Percentiles rank a stretch among this genome's conserved stretches.
Evolutionary conservation across 192 early-diverging fungal genomes (phyloP).

Genomic region (Geranomyces michiganensis): DNA sequence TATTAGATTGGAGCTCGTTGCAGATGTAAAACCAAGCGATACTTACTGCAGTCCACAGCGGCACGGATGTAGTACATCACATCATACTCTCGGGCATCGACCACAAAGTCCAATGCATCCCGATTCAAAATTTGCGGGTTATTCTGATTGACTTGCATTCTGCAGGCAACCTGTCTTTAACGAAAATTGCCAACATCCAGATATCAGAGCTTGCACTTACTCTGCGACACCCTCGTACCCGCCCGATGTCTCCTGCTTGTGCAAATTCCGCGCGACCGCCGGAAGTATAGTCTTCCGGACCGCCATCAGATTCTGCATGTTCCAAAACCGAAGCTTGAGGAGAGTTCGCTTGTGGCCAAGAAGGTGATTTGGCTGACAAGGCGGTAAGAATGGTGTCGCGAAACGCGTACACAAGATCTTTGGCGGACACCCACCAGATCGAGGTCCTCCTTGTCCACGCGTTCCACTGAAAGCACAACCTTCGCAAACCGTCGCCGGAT

Average conservation of each 20-base stretch:
- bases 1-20: too few species aligned
- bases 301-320: constrained; percentile 75
- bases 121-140: constrained; percentile 3
- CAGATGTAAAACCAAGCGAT: neutral
- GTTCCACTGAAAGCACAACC: constrained; percentile 63
- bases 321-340: constrained; percentile 82
- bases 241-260: constrained; percentile 58
- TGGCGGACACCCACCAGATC: constrained; percentile 58
- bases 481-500: constrained; percentile 71
- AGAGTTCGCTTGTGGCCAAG: constrained; percentile 68
- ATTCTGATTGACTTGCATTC: constrained; percentile 7
- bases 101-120: constrained; percentile 70
- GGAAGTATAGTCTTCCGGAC: constrained; percentile 77
- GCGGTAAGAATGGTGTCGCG: neutral
- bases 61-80: constrained; percentile 95
- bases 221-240: constrained; percentile 74
- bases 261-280: constrained; percentile 70
- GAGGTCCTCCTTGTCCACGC: constrained; percentile 82
- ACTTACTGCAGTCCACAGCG: constrained; percentile 83
- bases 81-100: constrained; percentile 96
- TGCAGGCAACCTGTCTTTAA: neutral
- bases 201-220: constrained; percentile 32
- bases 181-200: too few species aligned
- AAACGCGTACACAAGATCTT: neutral
- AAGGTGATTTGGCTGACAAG: constrained; percentile 84